A percentile compares a stretch with the other conserved stretches of the same genome.
phyloP scores from a whole-genome alignment of 2,329 filamentous ascomycete genomes.

The Colletotrichum cereale region DNA sequence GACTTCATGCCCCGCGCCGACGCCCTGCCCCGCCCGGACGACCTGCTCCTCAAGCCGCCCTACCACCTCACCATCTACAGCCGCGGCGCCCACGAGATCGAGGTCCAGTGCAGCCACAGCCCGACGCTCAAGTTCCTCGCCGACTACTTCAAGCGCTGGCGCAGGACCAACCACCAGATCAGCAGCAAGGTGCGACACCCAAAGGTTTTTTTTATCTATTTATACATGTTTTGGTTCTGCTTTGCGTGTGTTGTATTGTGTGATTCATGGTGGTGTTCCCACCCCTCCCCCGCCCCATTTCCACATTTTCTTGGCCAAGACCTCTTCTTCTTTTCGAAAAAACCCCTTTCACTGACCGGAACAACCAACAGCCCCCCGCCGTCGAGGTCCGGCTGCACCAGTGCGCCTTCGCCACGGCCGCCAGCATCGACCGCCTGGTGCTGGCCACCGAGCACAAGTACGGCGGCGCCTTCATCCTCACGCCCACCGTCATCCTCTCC shows the following conservation, averaged over 20 bases:
- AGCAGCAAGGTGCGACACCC: conserved; percentile 48
- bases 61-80: conserved; percentile 59
- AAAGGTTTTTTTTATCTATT: neutral
- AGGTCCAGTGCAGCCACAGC: conserved; percentile 62
- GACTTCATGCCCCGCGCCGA: conserved; percentile 56
- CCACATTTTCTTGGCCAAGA: too few species aligned
- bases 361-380: conserved; percentile 53
- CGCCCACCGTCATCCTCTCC: conserved; percentile 57
- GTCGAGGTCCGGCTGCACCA: conserved; percentile 58
- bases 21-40: conserved; percentile 59
- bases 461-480: conserved; percentile 50
- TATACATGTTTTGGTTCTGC: neutral
- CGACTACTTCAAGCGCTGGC: conserved; percentile 63
- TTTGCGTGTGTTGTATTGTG: neutral
- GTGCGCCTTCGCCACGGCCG: conserved; percentile 58
- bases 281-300: too few species aligned
- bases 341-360: neutral
- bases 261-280: too few species aligned
- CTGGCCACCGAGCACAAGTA: conserved; percentile 53
- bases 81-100: conserved; percentile 48
- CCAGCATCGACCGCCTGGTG: conserved; percentile 58
- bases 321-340: neutral
- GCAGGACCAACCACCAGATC: conserved; percentile 56
- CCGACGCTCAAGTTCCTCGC: conserved; percentile 58
- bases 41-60: conserved; percentile 60